Evolutionary conservation across 2,329 filamentous ascomycete genomes (phyloP).

Genomic region (Neofusicoccum kwambonambiense): DNA sequence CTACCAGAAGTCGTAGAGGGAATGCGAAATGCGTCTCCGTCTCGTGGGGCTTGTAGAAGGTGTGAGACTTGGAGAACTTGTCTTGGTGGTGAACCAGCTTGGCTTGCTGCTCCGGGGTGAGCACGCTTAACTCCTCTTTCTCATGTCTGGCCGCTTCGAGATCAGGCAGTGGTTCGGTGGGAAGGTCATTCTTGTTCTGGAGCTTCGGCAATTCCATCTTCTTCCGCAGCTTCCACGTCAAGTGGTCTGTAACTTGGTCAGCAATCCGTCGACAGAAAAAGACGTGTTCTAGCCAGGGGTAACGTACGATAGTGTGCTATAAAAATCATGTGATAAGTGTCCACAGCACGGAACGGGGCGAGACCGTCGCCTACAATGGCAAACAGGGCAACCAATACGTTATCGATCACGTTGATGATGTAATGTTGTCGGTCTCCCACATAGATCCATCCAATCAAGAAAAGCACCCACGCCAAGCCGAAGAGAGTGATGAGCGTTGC

Average conservation of each 20-base stretch:
- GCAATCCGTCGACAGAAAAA: background rate
- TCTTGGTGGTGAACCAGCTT: conserved; percentile 69
- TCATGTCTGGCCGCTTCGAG: conserved; percentile 15
- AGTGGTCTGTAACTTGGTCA: conserved; percentile 38
- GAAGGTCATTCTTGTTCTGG: conserved; percentile 65
- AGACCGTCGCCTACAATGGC: conserved; percentile 58
- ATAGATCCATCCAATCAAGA: conserved; percentile 83
- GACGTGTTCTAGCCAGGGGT: background rate
- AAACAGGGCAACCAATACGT: conserved; percentile 57
- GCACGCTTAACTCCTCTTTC: conserved; percentile 40
- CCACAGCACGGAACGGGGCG: conserved; percentile 67
- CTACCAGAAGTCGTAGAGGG: conserved; percentile 66
- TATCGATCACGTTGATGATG: conserved; percentile 51
- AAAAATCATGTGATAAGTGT: conserved; percentile 80
- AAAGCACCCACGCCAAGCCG: conserved; percentile 85
- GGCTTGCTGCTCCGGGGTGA: conserved; percentile 61
- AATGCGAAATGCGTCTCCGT: conserved; percentile 75
- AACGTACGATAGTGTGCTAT: conserved; percentile 60
- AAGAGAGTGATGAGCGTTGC: conserved; percentile 80
- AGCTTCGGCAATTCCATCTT: conserved; percentile 58
- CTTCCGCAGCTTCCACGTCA: conserved; percentile 61
- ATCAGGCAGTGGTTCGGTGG: conserved; percentile 30
- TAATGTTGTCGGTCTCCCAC: conserved; percentile 66
- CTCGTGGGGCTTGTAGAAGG: conserved; percentile 82
- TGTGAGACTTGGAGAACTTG: conserved; percentile 75